phyloP scores from a whole-genome alignment of 2,329 filamentous ascomycete genomes.

The Paecilomyces dactylethromorphus region DNA sequence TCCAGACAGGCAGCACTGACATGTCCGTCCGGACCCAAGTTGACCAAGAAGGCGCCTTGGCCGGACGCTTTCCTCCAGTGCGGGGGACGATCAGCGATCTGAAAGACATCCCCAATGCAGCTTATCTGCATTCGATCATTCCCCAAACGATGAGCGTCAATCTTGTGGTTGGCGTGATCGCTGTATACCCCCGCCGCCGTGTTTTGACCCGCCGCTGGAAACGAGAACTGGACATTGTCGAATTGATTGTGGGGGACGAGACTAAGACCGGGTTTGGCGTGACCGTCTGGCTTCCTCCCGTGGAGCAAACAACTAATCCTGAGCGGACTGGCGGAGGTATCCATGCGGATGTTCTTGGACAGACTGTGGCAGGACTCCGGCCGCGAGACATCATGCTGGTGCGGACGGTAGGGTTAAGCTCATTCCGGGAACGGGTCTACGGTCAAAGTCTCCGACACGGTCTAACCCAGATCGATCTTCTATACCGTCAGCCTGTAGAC shows the following conservation, averaged over 20 bases:
- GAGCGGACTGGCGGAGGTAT: slow-evolving; percentile 7
- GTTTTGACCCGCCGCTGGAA: slow-evolving; percentile 55
- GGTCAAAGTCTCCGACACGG: slow-evolving; percentile 72
- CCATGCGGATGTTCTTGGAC: slow-evolving; percentile 27
- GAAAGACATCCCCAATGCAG: slow-evolving; percentile 61
- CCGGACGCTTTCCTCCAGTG: slow-evolving; percentile 20
- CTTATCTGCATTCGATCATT: slow-evolving; percentile 58
- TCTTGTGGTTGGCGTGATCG: slow-evolving; percentile 72
- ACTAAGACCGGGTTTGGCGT: slow-evolving; percentile 73
- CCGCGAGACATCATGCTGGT: slow-evolving; percentile 72
- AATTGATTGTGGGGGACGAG: slow-evolving; percentile 78
- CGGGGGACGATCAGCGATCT: slow-evolving; percentile 55
- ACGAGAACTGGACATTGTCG: slow-evolving; percentile 58
- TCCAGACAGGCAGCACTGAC: slow-evolving; percentile 12
- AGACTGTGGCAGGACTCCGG: slow-evolving; percentile 45
- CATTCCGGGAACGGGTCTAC: slow-evolving; percentile 71
- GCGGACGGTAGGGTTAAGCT: slow-evolving; percentile 69
- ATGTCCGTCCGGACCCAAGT: slow-evolving; percentile 11
- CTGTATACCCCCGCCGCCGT: slow-evolving; percentile 59
- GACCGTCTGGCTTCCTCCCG: slow-evolving; percentile 69
- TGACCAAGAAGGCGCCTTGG: background rate
- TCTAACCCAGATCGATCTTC: slow-evolving; percentile 62
- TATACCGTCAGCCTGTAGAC: slow-evolving; percentile 53
- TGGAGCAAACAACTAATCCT: slow-evolving; percentile 9
- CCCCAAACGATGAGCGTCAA: slow-evolving; percentile 80